These are phyloP conservation scores for Lactifluus echinatus DNA, from an alignment of 768 basidiomycete genomes.

Conservation along the genomic window DNA sequence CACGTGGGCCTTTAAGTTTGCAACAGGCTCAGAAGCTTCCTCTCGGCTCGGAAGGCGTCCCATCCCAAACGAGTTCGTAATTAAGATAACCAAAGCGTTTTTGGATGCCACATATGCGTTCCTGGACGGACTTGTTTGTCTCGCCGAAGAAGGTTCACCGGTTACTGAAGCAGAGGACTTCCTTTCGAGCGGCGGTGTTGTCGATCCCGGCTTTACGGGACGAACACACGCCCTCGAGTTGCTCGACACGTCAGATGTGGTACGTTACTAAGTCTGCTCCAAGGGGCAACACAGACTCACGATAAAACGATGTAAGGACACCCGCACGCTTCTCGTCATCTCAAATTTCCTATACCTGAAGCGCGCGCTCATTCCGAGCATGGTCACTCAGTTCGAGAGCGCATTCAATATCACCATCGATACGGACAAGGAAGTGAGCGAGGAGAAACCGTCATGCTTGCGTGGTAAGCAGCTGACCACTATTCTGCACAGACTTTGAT, in stretches of 20 bases:
- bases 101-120: constrained; percentile 79
- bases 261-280: constrained; percentile 29
- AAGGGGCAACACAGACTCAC: background rate
- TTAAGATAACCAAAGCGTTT: constrained; percentile 78
- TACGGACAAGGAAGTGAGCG: constrained; percentile 58
- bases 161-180: constrained; percentile 32
- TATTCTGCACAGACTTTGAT: constrained; percentile 46
- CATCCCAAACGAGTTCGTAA: constrained; percentile 53
- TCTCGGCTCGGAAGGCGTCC: constrained; percentile 47
- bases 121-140: constrained; percentile 74
- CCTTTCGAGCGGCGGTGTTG: constrained; percentile 26
- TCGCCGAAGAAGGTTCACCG: constrained; percentile 65
- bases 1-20: constrained; percentile 69
- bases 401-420: constrained; percentile 63
- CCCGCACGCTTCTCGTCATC: constrained; percentile 76
- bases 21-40: constrained; percentile 61
- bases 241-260: constrained; percentile 54
- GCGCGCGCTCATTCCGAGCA: constrained; percentile 58
- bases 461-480: background rate
- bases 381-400: constrained; percentile 73
- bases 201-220: constrained; percentile 21
- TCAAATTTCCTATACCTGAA: constrained; percentile 81
- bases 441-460: background rate
- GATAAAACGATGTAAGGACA: constrained; percentile 46
- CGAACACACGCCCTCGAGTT: constrained; percentile 46